Evolutionary conservation across 1,284 basidiomycete species (phyloP), one percentile per base, ranked within the genome.

Genomic region (Pseudozyma pruni): DNA sequence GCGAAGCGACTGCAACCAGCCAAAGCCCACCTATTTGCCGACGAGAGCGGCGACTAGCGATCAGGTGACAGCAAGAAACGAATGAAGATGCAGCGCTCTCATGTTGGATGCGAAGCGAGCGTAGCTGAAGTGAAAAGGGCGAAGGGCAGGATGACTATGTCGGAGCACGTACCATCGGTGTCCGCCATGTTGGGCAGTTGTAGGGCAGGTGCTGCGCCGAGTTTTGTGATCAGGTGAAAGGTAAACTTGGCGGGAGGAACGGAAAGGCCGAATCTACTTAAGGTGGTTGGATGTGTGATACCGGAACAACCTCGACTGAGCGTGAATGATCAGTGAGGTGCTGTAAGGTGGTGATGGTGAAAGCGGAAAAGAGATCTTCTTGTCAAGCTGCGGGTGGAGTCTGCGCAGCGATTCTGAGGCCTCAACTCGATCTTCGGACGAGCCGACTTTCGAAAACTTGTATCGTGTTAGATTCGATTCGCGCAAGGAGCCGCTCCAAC

Each of bases 141-240:
- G 49, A 16, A 23, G 20, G 16, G 32, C 31, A 55, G 51, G 13
- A 43, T 23, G 63, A 61, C 16, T 27, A 34, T 56, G 59, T 61
- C 56, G 70, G 40, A 61, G 49, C 46, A 76, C 75, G 72, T 72
- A 76, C 75, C 75, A 51, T 76, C 75, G 57, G 56, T 55, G 56
- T 76, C 75, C 58, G 75, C 74, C 74, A 76, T 76, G 47, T 40
- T 72, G 50, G 48, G 50, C 58, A 50, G 38, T 37, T 22, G 35
- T 41, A 45, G 41, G 39, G 16, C 34, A 32, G 47, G 38, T 37
- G 47, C 25, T 33, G 46, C n/a, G 46, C 47, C 9, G 44, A 38
- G 37, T 43, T 25, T 39, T 20, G 38, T 48, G 44, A 35, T 41
- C 29, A 20, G 47, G 29, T 13, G 41, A 19, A 20, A 35, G 41